Evolutionary conservation across 1,139 yeast species (phyloP), one percentile per base, ranked within the genome.

Genomic region (Debaryomyces subglobosus): DNA sequence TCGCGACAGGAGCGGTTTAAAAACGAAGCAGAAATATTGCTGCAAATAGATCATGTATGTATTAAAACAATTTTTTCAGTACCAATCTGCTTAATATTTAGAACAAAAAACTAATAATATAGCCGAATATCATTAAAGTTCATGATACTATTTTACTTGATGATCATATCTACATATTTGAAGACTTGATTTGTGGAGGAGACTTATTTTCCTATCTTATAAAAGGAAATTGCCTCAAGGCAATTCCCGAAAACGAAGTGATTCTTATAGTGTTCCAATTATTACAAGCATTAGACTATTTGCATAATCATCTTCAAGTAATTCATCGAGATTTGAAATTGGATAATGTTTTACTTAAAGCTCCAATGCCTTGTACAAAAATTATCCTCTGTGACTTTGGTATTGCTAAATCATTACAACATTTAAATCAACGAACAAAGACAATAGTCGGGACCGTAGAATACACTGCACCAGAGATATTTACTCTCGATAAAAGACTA

Each of bases 361-460:
- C 78, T 0, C 86, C 87, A 0, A 67, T 72, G 16, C 80, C 82
- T 1, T 77, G 75, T 43, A 67, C 86, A 0, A 71, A 74, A 51
- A 63, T 84, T 12, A 75, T 80, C 1, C 58, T 85, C 15, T 86
- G 87, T 10, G 91, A 85, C 65, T 85, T 85, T 66, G 90, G 90
- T 0, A 78, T 81, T 47, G 88, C 90, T 0, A 79, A 78, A 56
- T 62, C 63, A 16, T 47, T 63, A 41, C 27, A 30, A 21, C n/a
- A 46, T 40, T 38, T 47, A 5, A 45, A 46, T 34, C 53, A 54
- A 36, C 64, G 85, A 51, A 76, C 83, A 72, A 72, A 69, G 44
- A 80, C 89, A 0, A 70, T 81, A 2, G 86, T 82, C 1, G 90
- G 90, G 1, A 84, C 89, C 0, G 81, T 85, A 0, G 89, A 84